A percentile compares a stretch with the other conserved stretches of the same genome.
phyloP scores from a whole-genome alignment of 2,329 filamentous ascomycete species.

The Aspergillus sp. region DNA sequence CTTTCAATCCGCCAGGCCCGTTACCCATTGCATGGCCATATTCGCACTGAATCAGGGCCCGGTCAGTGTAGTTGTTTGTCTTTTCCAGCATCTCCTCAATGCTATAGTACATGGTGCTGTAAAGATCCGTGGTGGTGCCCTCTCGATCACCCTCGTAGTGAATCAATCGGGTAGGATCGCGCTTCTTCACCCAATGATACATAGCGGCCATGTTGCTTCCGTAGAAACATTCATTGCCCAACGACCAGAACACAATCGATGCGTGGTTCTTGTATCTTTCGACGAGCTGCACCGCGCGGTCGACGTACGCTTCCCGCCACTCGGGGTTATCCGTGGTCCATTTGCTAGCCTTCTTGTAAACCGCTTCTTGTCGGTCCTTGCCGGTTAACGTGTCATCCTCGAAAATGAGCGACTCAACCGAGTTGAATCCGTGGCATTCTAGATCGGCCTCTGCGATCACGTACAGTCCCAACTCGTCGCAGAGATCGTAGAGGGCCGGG shows the following conservation, averaged over 20 bases:
- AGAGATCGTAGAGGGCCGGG: slow-evolving; percentile 9
- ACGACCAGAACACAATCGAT: slow-evolving; percentile 70
- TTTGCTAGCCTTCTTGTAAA: slow-evolving; percentile 5
- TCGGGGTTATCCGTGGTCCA: slow-evolving; percentile 12
- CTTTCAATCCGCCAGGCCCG: slow-evolving; percentile 67
- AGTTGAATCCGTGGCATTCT: slow-evolving; percentile 11
- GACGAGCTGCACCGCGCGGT: slow-evolving; percentile 64
- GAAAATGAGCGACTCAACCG: background rate
- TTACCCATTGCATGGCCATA: slow-evolving; percentile 70
- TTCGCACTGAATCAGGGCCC: slow-evolving; percentile 47
- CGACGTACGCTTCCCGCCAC: slow-evolving; percentile 57
- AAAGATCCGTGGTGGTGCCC: slow-evolving; percentile 64
- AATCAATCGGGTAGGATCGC: slow-evolving; percentile 60
- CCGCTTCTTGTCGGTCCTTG: background rate
- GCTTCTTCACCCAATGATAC: slow-evolving; percentile 60
- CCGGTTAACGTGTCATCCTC: background rate
- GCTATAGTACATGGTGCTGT: slow-evolving; percentile 65
- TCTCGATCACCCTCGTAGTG: slow-evolving; percentile 67
- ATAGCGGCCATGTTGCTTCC: slow-evolving; percentile 67
- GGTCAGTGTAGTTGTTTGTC: slow-evolving; percentile 43
- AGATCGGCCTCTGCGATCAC: slow-evolving; percentile 12
- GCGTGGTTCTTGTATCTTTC: slow-evolving; percentile 70
- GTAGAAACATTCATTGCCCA: slow-evolving; percentile 73
- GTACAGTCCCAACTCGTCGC: slow-evolving; percentile 10
- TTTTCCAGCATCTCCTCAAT: slow-evolving; percentile 53